Base-by-base conservation (phyloP, 495 filamentous ascomycete species). In the Annulohypoxylon maeteangense region DNA sequence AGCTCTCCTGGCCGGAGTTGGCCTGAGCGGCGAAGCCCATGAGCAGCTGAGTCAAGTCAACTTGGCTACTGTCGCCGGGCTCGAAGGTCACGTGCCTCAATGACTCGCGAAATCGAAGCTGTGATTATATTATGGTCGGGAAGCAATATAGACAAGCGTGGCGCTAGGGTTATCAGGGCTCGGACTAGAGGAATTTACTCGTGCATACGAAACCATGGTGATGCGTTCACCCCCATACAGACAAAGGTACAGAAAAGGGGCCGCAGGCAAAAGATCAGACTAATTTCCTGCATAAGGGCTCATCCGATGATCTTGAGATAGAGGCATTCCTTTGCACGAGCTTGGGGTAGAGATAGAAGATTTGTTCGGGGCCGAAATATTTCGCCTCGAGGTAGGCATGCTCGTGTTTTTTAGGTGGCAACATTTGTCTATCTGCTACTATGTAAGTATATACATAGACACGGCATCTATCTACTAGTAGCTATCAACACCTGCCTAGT, bases 1-100 rank as follows among this genome's bases (percentile, higher is more conserved):
- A 23, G 89, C 90, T 12, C 83, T 93, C 55, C 87, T 98, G 7
- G 84, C 84, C 23, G 87, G 86, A 16, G 81, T 82, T 4, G 81
- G 81, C 3, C 81, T 83, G 62, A 79, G 78, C 12, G 82, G 81
- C 34, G 83, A 87, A 45, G 75, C 65, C 2, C 68, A 74, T n/a
- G 70, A 82, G 36, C 78, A 75, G 64, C 76, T 84, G 29, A 80
- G 81, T 38, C 77, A 82, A 66, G 81, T 83, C 31, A 85, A 84
- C 54, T 71, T 85, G 4, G 83, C 81, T 6, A 82, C 80, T 6
- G 65, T 84, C 25, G 81, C 80, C 54, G 74, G 76, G 4, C 78
- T 84, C 2, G 83, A 83, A 63, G 83, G 83, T 14, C 79, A 75
- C 25, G 78, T 82, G 22, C 80, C 81, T 16, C 57, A 70, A 56